phyloP scores from a whole-genome alignment of 257 asterid species.

The Solanum piurae region DNA sequence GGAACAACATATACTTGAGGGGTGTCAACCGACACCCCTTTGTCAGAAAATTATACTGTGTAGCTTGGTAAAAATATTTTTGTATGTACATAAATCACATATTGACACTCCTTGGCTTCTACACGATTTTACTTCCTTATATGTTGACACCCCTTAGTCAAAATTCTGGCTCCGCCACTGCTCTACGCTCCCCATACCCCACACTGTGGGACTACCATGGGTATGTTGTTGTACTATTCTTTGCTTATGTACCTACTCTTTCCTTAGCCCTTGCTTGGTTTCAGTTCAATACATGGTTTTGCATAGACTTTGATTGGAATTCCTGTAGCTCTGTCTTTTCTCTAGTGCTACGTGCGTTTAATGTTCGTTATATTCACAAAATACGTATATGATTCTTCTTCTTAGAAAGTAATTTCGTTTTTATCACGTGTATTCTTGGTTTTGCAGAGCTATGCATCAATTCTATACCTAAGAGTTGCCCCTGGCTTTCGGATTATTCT shows the following conservation, averaged over 20 bases:
- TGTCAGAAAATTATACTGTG: not conserved
- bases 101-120: not conserved
- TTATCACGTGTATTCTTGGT: constrained; percentile 9
- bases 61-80: not conserved
- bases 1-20: not conserved
- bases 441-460: constrained; percentile 86
- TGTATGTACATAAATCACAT: not conserved
- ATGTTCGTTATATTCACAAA: not conserved
- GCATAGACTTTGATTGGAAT: not conserved
- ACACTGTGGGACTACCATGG: not conserved
- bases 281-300: not conserved
- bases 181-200: not conserved
- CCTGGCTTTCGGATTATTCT: constrained; percentile 71
- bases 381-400: not conserved
- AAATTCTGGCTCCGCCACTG: not conserved
- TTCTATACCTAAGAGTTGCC: constrained; percentile 87
- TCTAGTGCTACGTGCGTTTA: not conserved
- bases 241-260: not conserved
- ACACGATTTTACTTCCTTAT: not conserved
- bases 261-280: not conserved
- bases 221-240: not conserved
- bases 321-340: not conserved
- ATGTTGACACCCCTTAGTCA: not conserved
- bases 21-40: not conserved
- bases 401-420: not conserved